phyloP scores from a whole-genome alignment of 169 alveolate species.

The Cryptosporidium bovis region DNA sequence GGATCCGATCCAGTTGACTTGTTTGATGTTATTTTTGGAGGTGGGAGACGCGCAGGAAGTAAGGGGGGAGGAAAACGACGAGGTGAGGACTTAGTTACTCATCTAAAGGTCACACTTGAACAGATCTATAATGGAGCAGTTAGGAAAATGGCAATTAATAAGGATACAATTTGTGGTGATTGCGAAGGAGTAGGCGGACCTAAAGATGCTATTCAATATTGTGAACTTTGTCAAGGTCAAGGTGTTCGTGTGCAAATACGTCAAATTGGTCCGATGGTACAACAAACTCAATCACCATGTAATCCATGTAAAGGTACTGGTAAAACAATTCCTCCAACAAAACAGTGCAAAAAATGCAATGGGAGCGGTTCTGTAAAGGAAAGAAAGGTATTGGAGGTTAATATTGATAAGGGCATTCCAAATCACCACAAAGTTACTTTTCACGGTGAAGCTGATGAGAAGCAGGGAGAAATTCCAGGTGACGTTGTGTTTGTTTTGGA shows the following conservation, averaged over 20 bases:
- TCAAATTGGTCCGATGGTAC: constrained; percentile 92
- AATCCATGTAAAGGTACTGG: constrained; percentile 93
- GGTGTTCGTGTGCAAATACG: constrained; percentile 89
- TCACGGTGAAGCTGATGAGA: constrained; percentile 96
- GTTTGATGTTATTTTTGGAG: constrained; percentile 94
- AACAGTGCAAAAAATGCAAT: constrained; percentile 90
- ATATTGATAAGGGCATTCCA: constrained; percentile 95
- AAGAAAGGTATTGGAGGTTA: constrained; percentile 92
- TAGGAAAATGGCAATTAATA: constrained; percentile 91
- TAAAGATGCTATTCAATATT: constrained; percentile 90
- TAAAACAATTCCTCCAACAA: constrained; percentile 85
- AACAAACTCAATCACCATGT: constrained; percentile 92
- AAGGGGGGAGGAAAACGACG: constrained; percentile 87
- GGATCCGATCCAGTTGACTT: constrained; percentile 88
- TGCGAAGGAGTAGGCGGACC: constrained; percentile 98
- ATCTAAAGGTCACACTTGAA: constrained; percentile 94
- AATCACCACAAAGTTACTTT: constrained; percentile 92
- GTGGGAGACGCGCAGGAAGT: constrained; percentile 89
- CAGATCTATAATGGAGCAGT: constrained; percentile 96
- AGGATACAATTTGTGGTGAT: constrained; percentile 92
- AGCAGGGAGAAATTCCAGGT: constrained; percentile 94
- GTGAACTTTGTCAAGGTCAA: constrained; percentile 95
- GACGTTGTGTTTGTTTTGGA: constrained; percentile 90
- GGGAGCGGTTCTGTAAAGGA: constrained; percentile 91
- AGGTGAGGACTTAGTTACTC: constrained; percentile 90